Base-by-base conservation (phyloP, 176 grass and related monocot species). In the Otatea glauca region DNA sequence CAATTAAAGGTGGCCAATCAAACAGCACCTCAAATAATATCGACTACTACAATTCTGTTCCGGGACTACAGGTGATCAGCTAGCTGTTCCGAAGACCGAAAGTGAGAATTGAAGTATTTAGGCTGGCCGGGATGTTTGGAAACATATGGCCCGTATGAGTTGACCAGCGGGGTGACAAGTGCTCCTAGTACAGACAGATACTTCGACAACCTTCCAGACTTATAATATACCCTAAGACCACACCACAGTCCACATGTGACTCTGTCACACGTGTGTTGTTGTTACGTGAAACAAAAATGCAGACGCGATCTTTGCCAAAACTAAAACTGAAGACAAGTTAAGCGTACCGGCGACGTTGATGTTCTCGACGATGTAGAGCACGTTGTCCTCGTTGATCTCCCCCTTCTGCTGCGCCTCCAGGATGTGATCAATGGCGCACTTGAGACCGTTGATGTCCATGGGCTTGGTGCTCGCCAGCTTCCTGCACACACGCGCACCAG, bases 381-480 rank as follows among this genome's bases (percentile, higher is more conserved):
- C 92, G 35, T 97, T 94, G 86, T 92, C 95, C 72, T 94, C 88
- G 68, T 89, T 94, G 74, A 97, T 97, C 89, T 97, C 95, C 29
- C 94, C 95, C 76, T 91, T 97, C 69, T 84, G 79, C 91, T 94
- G 65, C 9, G 92, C 94, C 50, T 97, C 94, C 59, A 97, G 81
- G 74, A 97, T 94, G 90, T 97, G 94, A 75, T 97, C 95, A 54
- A 97, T 97, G 70, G 88, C 95, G 86, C 94, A 97, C 66, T 90
- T 94, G 86, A 91, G 76, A 38, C 76, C 88, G 27, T 68, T 67
- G 49, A 64, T 91, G 61, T 87, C 88, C 47, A 78, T 59, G 47
- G 81, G 6, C 75, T 91, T 92, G 21, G 84, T 86, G 86, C 86
- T 90, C 51, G 72, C 81, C 56, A 94, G 81, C 72, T 96, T 96